A percentile compares a stretch with the other conserved stretches of the same genome.
Conservation (phyloP, 2,329 filamentous ascomycete species). For the Lasiodiplodia sp. region DNA sequence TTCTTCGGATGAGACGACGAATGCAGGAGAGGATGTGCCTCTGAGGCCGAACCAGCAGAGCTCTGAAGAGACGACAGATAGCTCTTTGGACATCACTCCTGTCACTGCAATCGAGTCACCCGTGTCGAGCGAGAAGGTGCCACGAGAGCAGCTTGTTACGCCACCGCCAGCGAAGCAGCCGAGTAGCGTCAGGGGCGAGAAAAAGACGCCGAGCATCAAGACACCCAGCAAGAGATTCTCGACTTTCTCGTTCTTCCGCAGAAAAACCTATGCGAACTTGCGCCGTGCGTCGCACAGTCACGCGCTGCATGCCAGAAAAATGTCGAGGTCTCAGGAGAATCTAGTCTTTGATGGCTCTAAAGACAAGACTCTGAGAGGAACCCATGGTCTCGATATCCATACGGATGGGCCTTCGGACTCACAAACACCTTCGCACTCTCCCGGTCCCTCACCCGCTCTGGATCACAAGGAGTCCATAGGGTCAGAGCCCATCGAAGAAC, state of each 20-base stretch:
- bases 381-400: constrained; percentile 21
- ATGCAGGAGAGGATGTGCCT: neutral
- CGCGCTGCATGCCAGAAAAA: constrained; percentile 6
- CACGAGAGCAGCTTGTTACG: neutral
- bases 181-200: neutral
- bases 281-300: constrained; percentile 20
- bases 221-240: constrained; percentile 12
- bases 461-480: neutral
- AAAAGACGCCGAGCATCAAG: neutral
- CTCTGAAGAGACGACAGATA: neutral
- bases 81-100: constrained; percentile 10
- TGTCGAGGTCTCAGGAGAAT: neutral
- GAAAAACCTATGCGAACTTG: constrained; percentile 43
- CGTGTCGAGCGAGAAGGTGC: neutral
- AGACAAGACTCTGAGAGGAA: neutral
- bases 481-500: constrained; percentile 26
- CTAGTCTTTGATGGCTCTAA: constrained; percentile 32
- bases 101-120: constrained; percentile 16
- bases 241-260: constrained; percentile 36
- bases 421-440: neutral
- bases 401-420: constrained; percentile 38
- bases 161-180: neutral
- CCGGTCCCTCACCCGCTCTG: neutral
- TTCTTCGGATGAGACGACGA: neutral
- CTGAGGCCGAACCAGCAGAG: neutral